These are phyloP conservation scores for Corylus avellana DNA, from an alignment of 306 rosid species.

Conservation along the genomic window DNA sequence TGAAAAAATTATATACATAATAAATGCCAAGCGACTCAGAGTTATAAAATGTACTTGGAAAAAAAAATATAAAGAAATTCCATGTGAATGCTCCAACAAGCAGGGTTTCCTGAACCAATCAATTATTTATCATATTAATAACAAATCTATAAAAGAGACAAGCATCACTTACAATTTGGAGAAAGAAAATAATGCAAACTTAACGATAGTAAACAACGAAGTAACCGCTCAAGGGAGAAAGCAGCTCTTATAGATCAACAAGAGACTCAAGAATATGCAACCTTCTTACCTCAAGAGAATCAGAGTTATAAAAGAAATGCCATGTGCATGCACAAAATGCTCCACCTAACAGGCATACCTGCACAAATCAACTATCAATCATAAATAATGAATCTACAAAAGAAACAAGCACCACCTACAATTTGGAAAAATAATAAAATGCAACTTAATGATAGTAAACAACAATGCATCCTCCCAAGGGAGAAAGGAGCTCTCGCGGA, in stretches of 20 bases:
- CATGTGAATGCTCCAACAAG: neutral
- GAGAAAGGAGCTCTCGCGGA: neutral
- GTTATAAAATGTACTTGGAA: too few species aligned
- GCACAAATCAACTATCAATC: constrained; percentile 28
- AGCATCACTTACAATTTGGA: too few species aligned
- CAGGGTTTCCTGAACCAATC: too few species aligned
- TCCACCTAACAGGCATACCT: constrained; percentile 94
- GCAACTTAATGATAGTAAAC: neutral
- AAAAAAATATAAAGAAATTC: too few species aligned
- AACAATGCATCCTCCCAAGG: neutral
- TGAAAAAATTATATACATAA: neutral
- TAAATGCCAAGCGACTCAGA: neutral
- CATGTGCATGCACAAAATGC: constrained; percentile 95
- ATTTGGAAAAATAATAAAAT: neutral
- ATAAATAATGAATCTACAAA: neutral
- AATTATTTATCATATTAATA: too few species aligned
- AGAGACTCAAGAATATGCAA: constrained; percentile 6
- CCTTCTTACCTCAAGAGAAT: constrained; percentile 71
- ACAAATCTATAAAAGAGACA: too few species aligned
- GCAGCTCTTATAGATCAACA: too few species aligned
- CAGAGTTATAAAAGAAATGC: constrained; percentile 97
- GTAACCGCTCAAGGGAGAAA: too few species aligned
- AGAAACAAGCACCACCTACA: neutral
- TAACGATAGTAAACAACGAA: too few species aligned
- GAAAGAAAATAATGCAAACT: too few species aligned